Conservation (phyloP, 2,329 filamentous ascomycete species). For the Aspergillus pseudoviridinutans region DNA sequence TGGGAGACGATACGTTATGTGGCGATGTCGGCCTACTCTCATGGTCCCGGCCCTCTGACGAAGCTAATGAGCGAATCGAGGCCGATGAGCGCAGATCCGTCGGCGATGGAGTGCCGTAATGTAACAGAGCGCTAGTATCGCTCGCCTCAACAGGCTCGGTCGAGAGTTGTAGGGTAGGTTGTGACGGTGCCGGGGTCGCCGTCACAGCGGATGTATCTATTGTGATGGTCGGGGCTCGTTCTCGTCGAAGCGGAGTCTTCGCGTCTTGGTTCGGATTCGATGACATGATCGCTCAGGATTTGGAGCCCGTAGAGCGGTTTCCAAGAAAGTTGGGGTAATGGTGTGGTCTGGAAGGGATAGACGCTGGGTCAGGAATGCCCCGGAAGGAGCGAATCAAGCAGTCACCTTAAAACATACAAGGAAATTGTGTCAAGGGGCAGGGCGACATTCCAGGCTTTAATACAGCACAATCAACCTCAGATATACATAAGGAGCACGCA, state of each 20-base stretch:
- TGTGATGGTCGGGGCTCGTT: constrained; percentile 52
- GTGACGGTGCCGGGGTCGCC: constrained; percentile 33
- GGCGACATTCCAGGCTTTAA: constrained; percentile 3
- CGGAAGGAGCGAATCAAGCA: constrained; percentile 14
- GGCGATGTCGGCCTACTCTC: constrained; percentile 63
- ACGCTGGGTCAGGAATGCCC: constrained; percentile 17
- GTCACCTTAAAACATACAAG: constrained; percentile 11
- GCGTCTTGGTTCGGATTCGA: constrained; percentile 24
- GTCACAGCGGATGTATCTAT: constrained; percentile 55
- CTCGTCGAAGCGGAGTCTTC: constrained; percentile 36
- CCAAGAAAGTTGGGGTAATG: background rate
- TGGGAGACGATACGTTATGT: constrained; percentile 64
- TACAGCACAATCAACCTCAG: background rate
- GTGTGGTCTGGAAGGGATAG: constrained; percentile 9
- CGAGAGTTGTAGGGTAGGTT: constrained; percentile 35
- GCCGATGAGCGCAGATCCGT: constrained; percentile 50
- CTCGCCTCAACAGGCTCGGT: constrained; percentile 31
- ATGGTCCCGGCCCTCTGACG: constrained; percentile 53
- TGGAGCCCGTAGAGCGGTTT: constrained; percentile 4
- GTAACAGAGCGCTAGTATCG: constrained; percentile 27
- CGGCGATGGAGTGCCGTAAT: constrained; percentile 34
- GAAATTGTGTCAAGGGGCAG: background rate
- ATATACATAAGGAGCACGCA: background rate
- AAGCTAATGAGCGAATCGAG: constrained; percentile 52
- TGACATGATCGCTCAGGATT: constrained; percentile 25